A percentile compares a stretch with the other conserved stretches of the same genome.
These are phyloP conservation scores for Parietaria judaica DNA, from an alignment of 306 rosid genomes.

Conservation along the genomic window DNA sequence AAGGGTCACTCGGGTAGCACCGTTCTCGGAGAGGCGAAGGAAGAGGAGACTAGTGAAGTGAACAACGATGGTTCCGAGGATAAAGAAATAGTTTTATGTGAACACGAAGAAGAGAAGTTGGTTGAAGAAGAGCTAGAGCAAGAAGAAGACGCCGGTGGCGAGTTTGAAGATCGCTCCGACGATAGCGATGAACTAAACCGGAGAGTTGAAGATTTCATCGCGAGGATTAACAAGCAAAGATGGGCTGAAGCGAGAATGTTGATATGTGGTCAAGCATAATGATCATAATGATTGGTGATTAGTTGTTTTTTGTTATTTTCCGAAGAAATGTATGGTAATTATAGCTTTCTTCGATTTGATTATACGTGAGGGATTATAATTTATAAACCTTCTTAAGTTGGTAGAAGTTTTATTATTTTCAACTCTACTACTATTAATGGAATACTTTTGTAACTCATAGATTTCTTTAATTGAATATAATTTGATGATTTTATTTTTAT, in stretches of 20 bases:
- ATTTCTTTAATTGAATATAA: background rate
- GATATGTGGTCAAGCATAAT: slow-evolving; percentile 6
- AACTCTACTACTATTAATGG: slow-evolving; percentile 3
- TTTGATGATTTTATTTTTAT: background rate
- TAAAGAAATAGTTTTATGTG: slow-evolving; percentile 1
- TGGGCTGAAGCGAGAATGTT: slow-evolving; percentile 28
- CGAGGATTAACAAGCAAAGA: slow-evolving; percentile 41
- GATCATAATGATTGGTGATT: background rate
- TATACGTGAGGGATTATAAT: background rate
- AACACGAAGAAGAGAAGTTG: background rate
- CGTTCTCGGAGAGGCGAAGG: slow-evolving; percentile 11
- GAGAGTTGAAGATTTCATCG: slow-evolving; percentile 41
- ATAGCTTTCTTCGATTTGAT: too few relatives aligned
- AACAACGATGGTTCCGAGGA: slow-evolving; percentile 4
- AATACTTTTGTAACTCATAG: background rate
- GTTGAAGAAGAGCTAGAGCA: background rate
- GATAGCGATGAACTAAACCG: slow-evolving; percentile 36
- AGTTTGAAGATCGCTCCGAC: background rate
- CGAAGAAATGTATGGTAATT: background rate
- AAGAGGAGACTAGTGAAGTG: background rate
- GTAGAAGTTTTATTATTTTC: slow-evolving; percentile 2
- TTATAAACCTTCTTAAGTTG: background rate
- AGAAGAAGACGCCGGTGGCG: background rate
- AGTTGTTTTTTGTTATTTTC: too few relatives aligned
- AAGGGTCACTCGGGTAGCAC: background rate